These are phyloP conservation scores for Orbilia javanica DNA, from an alignment of 2,329 filamentous ascomycete genomes.

Conservation along the genomic window DNA sequence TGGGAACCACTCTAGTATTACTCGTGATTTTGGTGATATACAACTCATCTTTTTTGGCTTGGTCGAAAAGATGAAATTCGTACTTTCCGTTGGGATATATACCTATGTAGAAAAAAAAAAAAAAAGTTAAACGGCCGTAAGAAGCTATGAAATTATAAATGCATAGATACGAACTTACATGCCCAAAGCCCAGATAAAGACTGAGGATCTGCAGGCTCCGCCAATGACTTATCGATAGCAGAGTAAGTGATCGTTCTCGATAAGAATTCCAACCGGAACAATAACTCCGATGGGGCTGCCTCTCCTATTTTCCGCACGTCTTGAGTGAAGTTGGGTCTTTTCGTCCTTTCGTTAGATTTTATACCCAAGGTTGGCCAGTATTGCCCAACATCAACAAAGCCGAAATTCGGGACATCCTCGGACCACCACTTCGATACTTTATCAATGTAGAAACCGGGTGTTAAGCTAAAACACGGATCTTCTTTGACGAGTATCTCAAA, in stretches of 20 bases:
- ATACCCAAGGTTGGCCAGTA: slow-evolving; percentile 31
- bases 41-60: not conserved
- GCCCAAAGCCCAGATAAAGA: slow-evolving; percentile 35
- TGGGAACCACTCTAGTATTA: not conserved
- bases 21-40: slow-evolving; percentile 25
- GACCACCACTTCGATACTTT: slow-evolving; percentile 18
- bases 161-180: slow-evolving; percentile 11
- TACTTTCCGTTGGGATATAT: slow-evolving; percentile 20
- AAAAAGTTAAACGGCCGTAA: not conserved
- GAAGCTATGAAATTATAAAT: too few relatives aligned
- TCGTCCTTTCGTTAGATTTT: slow-evolving; percentile 24
- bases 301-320: not conserved
- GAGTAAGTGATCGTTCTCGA: slow-evolving; percentile 14
- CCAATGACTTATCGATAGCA: slow-evolving; percentile 11
- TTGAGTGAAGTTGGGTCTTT: not conserved
- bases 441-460: not conserved
- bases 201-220: not conserved
- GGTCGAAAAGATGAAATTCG: slow-evolving; percentile 36
- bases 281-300: not conserved
- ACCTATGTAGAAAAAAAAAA: slow-evolving; percentile 13
- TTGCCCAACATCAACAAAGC: not conserved
- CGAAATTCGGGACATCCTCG: not conserved
- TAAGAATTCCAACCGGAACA: slow-evolving; percentile 32
- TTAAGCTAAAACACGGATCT: slow-evolving; percentile 21
- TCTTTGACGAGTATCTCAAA: not conserved